Evolutionary conservation across 148 eudicot genomes (phyloP).

Genomic region (Selenicereus undatus): DNA sequence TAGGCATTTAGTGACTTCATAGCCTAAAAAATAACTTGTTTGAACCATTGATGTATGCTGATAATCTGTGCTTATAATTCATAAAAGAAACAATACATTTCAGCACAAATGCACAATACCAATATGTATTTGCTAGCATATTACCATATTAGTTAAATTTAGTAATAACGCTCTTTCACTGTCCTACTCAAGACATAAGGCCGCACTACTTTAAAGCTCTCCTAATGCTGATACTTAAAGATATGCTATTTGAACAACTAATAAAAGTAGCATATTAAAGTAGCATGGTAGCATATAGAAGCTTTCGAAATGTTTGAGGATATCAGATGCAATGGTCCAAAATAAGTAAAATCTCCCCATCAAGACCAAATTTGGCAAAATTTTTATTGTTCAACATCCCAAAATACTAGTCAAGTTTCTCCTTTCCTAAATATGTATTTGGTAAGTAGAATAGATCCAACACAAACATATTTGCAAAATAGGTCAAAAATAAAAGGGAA

Average conservation of each 20-base stretch:
- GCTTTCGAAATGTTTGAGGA: background rate
- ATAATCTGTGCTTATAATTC: background rate
- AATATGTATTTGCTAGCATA: background rate
- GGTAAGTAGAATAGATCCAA: background rate
- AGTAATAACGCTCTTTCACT: background rate
- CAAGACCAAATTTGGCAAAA: background rate
- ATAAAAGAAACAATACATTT: background rate
- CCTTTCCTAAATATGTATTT: background rate
- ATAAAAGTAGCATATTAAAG: background rate
- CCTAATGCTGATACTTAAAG: background rate
- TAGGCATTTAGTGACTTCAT: too few relatives aligned
- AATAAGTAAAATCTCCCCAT: background rate
- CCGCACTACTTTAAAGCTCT: background rate
- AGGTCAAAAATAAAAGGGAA: background rate
- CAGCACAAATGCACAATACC: background rate
- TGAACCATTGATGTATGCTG: background rate
- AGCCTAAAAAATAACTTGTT: background rate
- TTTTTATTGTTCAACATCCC: background rate
- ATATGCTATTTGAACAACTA: background rate
- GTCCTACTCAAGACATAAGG: background rate
- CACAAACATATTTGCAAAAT: background rate
- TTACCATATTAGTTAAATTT: background rate
- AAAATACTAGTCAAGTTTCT: background rate
- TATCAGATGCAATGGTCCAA: background rate
- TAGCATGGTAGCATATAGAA: background rate